A percentile compares a stretch with the other conserved stretches of the same genome.
Conservation (phyloP, 2,329 filamentous ascomycete genomes). For the Ophiostoma piceae region DNA sequence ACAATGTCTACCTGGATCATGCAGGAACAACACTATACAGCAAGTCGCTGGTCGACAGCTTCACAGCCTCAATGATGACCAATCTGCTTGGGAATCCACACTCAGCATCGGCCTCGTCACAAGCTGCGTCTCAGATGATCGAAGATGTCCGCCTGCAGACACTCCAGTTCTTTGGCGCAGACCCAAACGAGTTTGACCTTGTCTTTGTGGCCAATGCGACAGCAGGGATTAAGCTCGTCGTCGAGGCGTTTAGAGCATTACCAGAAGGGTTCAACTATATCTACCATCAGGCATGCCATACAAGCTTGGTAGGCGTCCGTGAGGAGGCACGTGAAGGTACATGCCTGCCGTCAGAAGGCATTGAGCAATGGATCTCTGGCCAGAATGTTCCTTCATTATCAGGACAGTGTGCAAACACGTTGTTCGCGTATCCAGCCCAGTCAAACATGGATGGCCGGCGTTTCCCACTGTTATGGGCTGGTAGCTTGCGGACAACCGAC, state of each 20-base stretch:
- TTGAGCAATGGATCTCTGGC: slow-evolving; percentile 59
- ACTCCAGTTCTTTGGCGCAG: slow-evolving; percentile 72
- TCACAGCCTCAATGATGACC: slow-evolving; percentile 70
- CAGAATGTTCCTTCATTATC: background rate
- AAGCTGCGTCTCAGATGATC: slow-evolving; percentile 66
- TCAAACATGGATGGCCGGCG: slow-evolving; percentile 86
- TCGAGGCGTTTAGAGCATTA: slow-evolving; percentile 66
- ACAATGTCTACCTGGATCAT: slow-evolving; percentile 82
- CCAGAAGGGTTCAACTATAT: slow-evolving; percentile 71
- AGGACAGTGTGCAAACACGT: slow-evolving; percentile 26
- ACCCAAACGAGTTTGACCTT: slow-evolving; percentile 75
- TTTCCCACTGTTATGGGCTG: slow-evolving; percentile 65
- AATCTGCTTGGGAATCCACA: slow-evolving; percentile 89
- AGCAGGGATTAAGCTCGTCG: slow-evolving; percentile 79
- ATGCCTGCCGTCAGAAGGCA: slow-evolving; percentile 62
- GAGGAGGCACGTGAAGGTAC: slow-evolving; percentile 60
- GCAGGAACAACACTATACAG: slow-evolving; percentile 83
- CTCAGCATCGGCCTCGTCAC: slow-evolving; percentile 76
- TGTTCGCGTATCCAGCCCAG: slow-evolving; percentile 82
- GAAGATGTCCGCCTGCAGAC: slow-evolving; percentile 69
- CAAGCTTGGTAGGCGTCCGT: slow-evolving; percentile 75
- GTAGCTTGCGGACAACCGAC: slow-evolving; percentile 24
- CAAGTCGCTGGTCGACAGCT: slow-evolving; percentile 73
- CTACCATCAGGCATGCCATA: slow-evolving; percentile 82
- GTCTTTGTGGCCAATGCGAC: slow-evolving; percentile 92